Evolutionary conservation across 495 filamentous ascomycete genomes (phyloP), one percentile per base, ranked within the genome.

Genomic region (Hyaloscypha finlandica): DNA sequence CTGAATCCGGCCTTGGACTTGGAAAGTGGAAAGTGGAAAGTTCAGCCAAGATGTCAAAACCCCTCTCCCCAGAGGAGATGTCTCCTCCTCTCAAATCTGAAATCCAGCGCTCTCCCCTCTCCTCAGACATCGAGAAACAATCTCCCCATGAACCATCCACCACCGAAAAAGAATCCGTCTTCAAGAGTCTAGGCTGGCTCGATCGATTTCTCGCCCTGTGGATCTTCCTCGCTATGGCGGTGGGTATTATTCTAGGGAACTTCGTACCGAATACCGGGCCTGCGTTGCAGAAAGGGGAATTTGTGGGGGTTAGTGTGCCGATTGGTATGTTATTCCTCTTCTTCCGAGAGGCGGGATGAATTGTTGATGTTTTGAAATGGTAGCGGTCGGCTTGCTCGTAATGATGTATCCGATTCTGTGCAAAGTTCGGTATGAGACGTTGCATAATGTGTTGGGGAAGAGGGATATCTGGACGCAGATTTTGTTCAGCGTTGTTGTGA

Each of bases 191-290:
- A 19, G 87, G 85, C 8, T 84, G 84, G 64, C 83, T 95, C 16
- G 90, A 95, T 75, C 85, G 89, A 19, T 90, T 92, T 76, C 88
- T 94, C 0, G 92, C 89, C 5, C 14, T 93, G 6, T 95, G 93
- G 92, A 95, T 96, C 73, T 84, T 96, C 48, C 86, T 95, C 8
- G 91, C 91, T 31, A 96, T 96, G 89, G 82, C 83, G 0, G 77
- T 93, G 45, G 93, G 92, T 19, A 89, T 95, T 65, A 81, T 94
- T 6, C 78, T 96, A 1, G 92, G 91, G 11, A 94, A 93, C 74
- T 92, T 93, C 67, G 91, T 92, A 4, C 82, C 85, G 0, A 78
- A 77, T 29, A 85, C 84, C 0, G 88, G 84, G 0, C 81, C 80
- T 2, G 84, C 86, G 14, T 78, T 95, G 48, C 86, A 94, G 66